Conservation (phyloP, 2,329 filamentous ascomycete species). For the Botryotinia convoluta region DNA sequence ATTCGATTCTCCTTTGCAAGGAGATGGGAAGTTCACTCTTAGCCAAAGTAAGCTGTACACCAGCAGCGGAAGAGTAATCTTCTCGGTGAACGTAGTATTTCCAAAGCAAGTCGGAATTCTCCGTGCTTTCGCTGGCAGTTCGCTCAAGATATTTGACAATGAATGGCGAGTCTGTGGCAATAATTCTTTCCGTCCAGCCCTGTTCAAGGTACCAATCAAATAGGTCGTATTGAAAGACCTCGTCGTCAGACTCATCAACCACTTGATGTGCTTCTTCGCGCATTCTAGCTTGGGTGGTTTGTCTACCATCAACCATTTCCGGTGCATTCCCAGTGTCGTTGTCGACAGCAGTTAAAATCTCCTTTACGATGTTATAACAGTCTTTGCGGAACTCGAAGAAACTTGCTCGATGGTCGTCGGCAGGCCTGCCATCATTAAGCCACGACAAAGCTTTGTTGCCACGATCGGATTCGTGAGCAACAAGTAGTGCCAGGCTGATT, state of each 20-base stretch:
- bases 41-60: conserved; percentile 80
- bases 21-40: conserved; percentile 75
- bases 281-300: conserved; percentile 73
- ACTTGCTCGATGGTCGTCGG: conserved; percentile 62
- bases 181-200: conserved; percentile 79
- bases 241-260: conserved; percentile 82
- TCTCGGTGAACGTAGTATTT: conserved; percentile 84
- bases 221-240: conserved; percentile 93
- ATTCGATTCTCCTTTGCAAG: conserved; percentile 83
- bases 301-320: conserved; percentile 73
- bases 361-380: conserved; percentile 86
- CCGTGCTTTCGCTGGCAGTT: conserved; percentile 67
- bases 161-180: conserved; percentile 80
- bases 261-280: conserved; percentile 86
- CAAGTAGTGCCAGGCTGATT: conserved; percentile 79
- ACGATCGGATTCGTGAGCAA: conserved; percentile 81
- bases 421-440: conserved; percentile 79
- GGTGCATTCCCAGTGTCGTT: conserved; percentile 64
- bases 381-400: conserved; percentile 63
- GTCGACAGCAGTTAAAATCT: conserved; percentile 77
- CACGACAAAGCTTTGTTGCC: conserved; percentile 82
- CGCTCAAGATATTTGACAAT: conserved; percentile 83
- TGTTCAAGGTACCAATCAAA: conserved; percentile 95
- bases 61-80: conserved; percentile 81
- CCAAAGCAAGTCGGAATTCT: conserved; percentile 88